These are phyloP conservation scores for Petunia axillaris DNA, from an alignment of 257 asterid genomes.

Conservation along the genomic window DNA sequence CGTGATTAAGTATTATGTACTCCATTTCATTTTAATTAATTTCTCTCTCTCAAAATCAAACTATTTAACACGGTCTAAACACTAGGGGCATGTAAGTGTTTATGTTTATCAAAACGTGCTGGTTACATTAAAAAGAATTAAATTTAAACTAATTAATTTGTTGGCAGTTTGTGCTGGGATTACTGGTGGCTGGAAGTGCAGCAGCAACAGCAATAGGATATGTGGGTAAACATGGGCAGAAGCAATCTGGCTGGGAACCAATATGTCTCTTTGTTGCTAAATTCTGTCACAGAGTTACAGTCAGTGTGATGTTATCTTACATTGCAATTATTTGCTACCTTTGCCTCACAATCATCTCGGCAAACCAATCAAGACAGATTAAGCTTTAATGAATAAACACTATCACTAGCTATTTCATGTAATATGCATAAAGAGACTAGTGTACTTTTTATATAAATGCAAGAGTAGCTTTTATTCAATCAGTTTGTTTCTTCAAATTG, in stretches of 20 bases:
- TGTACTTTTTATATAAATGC: too few relatives aligned
- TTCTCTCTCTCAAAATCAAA: too few relatives aligned
- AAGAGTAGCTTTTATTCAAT: too few relatives aligned
- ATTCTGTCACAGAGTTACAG: conserved; percentile 48
- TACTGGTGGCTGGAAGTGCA: conserved; percentile 61
- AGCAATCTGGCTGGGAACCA: conserved; percentile 59
- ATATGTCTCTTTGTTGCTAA: conserved; percentile 48
- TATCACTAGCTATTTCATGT: too few relatives aligned
- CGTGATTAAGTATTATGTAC: too few relatives aligned
- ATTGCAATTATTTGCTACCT: conserved; percentile 39
- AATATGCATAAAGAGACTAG: too few relatives aligned
- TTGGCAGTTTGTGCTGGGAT: conserved; percentile 40
- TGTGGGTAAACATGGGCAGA: conserved; percentile 62
- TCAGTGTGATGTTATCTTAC: conserved; percentile 44
- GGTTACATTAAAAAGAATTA: too few relatives aligned
- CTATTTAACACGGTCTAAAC: too few relatives aligned
- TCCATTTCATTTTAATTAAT: too few relatives aligned
- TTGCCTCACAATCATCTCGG: conserved; percentile 51
- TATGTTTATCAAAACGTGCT: too few relatives aligned
- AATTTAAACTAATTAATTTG: not conserved
- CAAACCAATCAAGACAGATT: conserved; percentile 47
- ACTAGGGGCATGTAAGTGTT: too few relatives aligned
- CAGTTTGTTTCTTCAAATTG: too few relatives aligned
- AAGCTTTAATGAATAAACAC: not conserved
- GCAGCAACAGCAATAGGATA: conserved; percentile 68